These are phyloP conservation scores for Verbena officinalis DNA, from an alignment of 257 asterid species.

Conservation along the genomic window DNA sequence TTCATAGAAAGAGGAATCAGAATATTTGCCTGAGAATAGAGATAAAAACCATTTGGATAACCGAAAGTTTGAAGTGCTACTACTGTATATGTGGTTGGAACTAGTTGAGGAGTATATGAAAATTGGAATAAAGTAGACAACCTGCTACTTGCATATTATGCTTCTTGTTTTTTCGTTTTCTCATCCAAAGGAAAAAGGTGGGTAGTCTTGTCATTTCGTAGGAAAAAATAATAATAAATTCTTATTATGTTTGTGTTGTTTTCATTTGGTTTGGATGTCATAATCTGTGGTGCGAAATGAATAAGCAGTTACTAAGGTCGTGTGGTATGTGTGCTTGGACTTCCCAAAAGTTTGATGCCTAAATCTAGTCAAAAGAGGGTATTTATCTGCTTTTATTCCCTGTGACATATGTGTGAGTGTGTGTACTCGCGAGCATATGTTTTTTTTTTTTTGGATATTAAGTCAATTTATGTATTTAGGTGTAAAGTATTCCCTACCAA, in stretches of 20 bases:
- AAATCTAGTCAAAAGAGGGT: no score
- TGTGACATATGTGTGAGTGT: no score
- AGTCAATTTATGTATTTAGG: no score
- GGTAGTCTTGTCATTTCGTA: slow-evolving; percentile 6
- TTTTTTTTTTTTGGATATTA: no score
- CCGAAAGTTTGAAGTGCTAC: slow-evolving; percentile 35
- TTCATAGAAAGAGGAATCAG: slow-evolving; percentile 37
- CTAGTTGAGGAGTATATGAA: background rate
- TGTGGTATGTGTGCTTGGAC: no score
- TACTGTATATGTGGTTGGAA: slow-evolving; percentile 32
- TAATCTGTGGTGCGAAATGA: no score
- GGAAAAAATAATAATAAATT: no score
- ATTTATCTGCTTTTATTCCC: no score
- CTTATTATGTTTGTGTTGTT: background rate
- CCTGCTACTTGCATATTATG: slow-evolving; percentile 31
- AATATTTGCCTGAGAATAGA: slow-evolving; percentile 31
- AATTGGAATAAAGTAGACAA: slow-evolving; percentile 27
- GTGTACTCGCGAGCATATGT: no score
- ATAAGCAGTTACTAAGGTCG: no score
- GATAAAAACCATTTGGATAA: slow-evolving; percentile 33
- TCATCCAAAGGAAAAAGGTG: background rate
- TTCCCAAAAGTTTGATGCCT: background rate
- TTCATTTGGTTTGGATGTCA: slow-evolving; percentile 8
- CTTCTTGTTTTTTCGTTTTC: background rate
- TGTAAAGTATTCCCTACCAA: no score